Conservation (phyloP, 768 basidiomycete genomes). For the Suillus sp. region DNA sequence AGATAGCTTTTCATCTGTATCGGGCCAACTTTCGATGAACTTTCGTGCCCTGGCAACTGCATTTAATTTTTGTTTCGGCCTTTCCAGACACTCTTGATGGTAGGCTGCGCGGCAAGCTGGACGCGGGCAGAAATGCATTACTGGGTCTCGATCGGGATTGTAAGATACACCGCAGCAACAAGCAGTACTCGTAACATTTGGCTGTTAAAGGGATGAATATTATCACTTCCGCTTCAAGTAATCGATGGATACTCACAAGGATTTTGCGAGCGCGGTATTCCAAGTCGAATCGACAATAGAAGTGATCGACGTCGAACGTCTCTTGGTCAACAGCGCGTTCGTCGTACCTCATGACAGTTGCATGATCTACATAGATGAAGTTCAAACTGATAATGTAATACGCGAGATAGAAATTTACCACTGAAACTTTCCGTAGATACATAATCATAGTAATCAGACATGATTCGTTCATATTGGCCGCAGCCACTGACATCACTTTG, state of each 20-base stretch:
- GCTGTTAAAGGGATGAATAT: conserved; percentile 34
- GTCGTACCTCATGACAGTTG: conserved; percentile 37
- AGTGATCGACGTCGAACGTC: conserved; percentile 42
- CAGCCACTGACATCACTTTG: conserved; percentile 42
- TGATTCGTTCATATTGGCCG: conserved; percentile 50
- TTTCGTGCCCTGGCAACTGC: conserved; percentile 21
- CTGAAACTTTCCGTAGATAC: conserved; percentile 48
- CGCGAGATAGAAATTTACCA: conserved; percentile 34
- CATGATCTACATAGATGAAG: conserved; percentile 37
- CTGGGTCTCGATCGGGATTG: conserved; percentile 39
- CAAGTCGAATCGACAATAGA: conserved; percentile 52
- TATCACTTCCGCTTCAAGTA: conserved; percentile 1
- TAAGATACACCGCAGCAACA: conserved; percentile 54
- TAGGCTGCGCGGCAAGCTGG: conserved; percentile 49
- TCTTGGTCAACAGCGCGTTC: conserved; percentile 42
- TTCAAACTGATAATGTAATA: conserved; percentile 5
- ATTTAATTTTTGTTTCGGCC: conserved; percentile 25
- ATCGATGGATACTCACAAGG: conserved; percentile 31
- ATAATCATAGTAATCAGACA: conserved; percentile 51
- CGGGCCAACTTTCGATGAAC: conserved; percentile 42
- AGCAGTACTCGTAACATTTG: conserved; percentile 38
- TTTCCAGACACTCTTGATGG: conserved; percentile 50
- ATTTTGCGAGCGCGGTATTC: conserved; percentile 37
- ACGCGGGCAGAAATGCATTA: conserved; percentile 62
- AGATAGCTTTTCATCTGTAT: conserved; percentile 25